Evolutionary conservation across 1,284 basidiomycete genomes (phyloP).

Genomic region (Termitomyces sp.): DNA sequence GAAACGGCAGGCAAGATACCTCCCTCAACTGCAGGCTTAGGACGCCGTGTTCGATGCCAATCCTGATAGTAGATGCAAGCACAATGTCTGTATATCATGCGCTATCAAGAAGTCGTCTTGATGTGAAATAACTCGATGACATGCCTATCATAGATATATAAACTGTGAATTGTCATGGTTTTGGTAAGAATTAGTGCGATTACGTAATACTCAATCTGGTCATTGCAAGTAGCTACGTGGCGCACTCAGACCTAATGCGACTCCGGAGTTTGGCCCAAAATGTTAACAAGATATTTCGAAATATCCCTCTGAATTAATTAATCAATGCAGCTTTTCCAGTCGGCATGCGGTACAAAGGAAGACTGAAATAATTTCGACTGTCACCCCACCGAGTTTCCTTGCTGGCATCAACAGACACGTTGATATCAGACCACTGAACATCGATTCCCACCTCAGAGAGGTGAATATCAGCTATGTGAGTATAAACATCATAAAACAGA

Average conservation of each 20-base stretch:
- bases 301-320: not conserved
- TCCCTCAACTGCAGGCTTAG: conserved; percentile 65
- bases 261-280: not conserved
- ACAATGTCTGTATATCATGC: conserved; percentile 64
- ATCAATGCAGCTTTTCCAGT: conserved; percentile 36
- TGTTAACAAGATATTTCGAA: not conserved
- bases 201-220: conserved; percentile 18
- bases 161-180: conserved; percentile 77
- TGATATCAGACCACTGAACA: conserved; percentile 72
- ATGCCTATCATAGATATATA: conserved; percentile 88
- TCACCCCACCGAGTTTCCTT: conserved; percentile 57
- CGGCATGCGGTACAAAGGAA: conserved; percentile 64
- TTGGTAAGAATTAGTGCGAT: not conserved
- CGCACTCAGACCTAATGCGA: not conserved
- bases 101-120: conserved; percentile 6
- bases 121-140: conserved; percentile 18
- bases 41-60: conserved; percentile 79
- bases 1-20: conserved; percentile 74
- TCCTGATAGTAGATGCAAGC: conserved; percentile 91
- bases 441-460: conserved; percentile 75
- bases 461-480: conserved; percentile 81
- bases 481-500: conserved; percentile 90
- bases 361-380: conserved; percentile 67
- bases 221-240: not conserved
- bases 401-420: conserved; percentile 41